Evolutionary conservation across 2,329 filamentous ascomycete genomes (phyloP).

Genomic region (Bretziella fagacearum): DNA sequence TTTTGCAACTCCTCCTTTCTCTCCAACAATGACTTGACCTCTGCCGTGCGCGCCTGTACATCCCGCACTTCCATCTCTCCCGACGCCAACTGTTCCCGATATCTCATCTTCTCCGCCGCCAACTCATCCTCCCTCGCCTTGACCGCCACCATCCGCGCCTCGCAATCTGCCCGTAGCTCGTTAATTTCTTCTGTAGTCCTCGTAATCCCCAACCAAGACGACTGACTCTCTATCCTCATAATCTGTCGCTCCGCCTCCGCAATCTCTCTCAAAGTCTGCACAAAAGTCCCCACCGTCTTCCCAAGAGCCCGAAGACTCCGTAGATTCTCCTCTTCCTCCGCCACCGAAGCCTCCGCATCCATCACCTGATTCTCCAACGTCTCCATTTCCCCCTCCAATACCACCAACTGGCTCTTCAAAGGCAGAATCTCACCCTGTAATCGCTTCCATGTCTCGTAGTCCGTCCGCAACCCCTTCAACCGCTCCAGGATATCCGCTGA

Average conservation of each 20-base stretch:
- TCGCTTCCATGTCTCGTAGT: slow-evolving; percentile 59
- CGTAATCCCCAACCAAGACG: slow-evolving; percentile 16
- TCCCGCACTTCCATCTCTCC: slow-evolving; percentile 67
- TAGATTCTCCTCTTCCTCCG: slow-evolving; percentile 45
- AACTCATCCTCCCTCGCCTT: slow-evolving; percentile 51
- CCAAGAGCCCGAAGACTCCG: slow-evolving; percentile 59
- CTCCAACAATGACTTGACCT: slow-evolving; percentile 57
- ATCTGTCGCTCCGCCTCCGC: slow-evolving; percentile 56
- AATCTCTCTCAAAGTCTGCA: slow-evolving; percentile 56
- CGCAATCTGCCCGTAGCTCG: slow-evolving; percentile 49
- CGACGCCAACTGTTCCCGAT: slow-evolving; percentile 46
- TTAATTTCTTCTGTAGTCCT: slow-evolving; percentile 65
- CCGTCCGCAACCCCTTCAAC: slow-evolving; percentile 44
- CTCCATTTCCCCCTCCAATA: slow-evolving; percentile 45
- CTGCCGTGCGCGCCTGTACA: slow-evolving; percentile 53
- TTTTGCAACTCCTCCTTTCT: slow-evolving; percentile 55
- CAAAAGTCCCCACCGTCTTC: slow-evolving; percentile 61
- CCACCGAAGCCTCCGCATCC: slow-evolving; percentile 48
- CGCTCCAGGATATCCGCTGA: slow-evolving; percentile 34
- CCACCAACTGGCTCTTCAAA: slow-evolving; percentile 45
- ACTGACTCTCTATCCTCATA: slow-evolving; percentile 53
- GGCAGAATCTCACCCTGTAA: slow-evolving; percentile 55
- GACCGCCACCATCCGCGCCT: slow-evolving; percentile 47
- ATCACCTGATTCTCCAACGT: slow-evolving; percentile 44
- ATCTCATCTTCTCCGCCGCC: slow-evolving; percentile 52